Base-by-base conservation (phyloP, 2,329 filamentous ascomycete genomes). In the Xylaria sp. region DNA sequence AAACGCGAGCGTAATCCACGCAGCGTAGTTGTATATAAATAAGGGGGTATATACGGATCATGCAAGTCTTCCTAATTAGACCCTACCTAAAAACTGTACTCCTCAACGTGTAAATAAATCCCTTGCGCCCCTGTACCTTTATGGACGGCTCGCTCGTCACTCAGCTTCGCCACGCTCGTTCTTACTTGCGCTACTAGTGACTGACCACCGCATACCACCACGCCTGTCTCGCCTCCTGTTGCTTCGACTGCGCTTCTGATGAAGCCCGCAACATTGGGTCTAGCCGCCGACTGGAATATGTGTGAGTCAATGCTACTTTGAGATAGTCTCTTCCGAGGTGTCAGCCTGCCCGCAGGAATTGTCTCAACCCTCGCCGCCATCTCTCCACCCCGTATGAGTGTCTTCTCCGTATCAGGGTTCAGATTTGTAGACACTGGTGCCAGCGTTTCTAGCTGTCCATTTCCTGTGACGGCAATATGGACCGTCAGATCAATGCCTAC, bases 61-160 rank as follows among this genome's bases (percentile, higher is more conserved):
- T 50, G 27, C 39, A 4, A 57, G 15, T 31, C 44, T 17, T n/a
- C 25, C 22, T 55, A 49, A 27, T 31, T 22, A 53, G 17, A 29
- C 31, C n/a, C 53, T n/a, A 20, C 11, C 56, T 65, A 87, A 69
- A 86, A 86, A 27, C 81, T 82, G 75, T 89, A 89, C 74, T 89
- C 87, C 69, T 89, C 87, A 0, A 86, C 86, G 73, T 87, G 83
- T 62, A 89, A 72, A 73, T 85, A 83, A 45, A 90, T 89, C 0
- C 87, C 87, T 73, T 90, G 87, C 0, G 87, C 87, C 0, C 86
- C 87, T 0, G 86, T 89, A 5, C 87, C 87, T 75, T 90, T 90
- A 73, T 89, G 87, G 25, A 89, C 87, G 0, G 85, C 87, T 45
- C 87, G 78, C 77, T 89, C 87, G 71, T 90, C 87, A 60, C 86